Conservation (phyloP, 257 asterid species). For the Plantago major region DNA sequence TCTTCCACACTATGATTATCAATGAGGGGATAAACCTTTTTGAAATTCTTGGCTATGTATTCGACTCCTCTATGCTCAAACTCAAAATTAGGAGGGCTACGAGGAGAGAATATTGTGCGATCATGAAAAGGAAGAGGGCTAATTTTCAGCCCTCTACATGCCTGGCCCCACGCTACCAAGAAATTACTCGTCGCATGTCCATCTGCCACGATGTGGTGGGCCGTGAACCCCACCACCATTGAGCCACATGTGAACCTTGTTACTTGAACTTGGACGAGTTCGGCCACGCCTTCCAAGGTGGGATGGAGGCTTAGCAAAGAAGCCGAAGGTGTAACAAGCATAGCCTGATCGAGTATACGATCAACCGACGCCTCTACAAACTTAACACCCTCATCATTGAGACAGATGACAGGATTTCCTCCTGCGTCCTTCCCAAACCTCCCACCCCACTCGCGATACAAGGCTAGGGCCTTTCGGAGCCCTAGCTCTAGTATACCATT, state of each 20-base stretch:
- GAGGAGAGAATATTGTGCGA: slow-evolving; percentile 51
- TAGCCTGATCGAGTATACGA: slow-evolving; percentile 36
- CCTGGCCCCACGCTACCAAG: slow-evolving; percentile 84
- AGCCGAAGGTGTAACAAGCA: slow-evolving; percentile 44
- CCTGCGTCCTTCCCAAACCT: slow-evolving; percentile 46
- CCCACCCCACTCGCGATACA: slow-evolving; percentile 76
- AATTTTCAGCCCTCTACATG: slow-evolving; percentile 43
- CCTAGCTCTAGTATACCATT: slow-evolving; percentile 48
- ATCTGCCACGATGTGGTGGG: slow-evolving; percentile 76
- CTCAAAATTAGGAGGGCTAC: slow-evolving; percentile 49
- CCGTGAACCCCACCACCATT: slow-evolving; percentile 66
- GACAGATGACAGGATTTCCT: slow-evolving; percentile 42
- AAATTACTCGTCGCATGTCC: slow-evolving; percentile 69
- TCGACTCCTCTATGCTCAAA: slow-evolving; percentile 66
- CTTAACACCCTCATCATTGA: slow-evolving; percentile 65
- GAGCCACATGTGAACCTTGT: slow-evolving; percentile 82
- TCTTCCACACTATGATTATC: slow-evolving; percentile 34
- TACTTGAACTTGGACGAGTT: slow-evolving; percentile 71
- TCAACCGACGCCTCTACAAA: slow-evolving; percentile 75
- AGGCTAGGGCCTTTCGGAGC: slow-evolving; percentile 48
- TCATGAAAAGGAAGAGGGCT: slow-evolving; percentile 50
- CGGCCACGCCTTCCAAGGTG: slow-evolving; percentile 37
- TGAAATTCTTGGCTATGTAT: slow-evolving; percentile 28
- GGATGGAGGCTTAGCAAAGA: slow-evolving; percentile 65
- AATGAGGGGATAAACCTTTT: slow-evolving; percentile 29